A percentile compares a stretch with the other conserved stretches of the same genome.
Evolutionary conservation across 2,329 filamentous ascomycete genomes (phyloP).

Genomic region (Aspergillus intermedius): DNA sequence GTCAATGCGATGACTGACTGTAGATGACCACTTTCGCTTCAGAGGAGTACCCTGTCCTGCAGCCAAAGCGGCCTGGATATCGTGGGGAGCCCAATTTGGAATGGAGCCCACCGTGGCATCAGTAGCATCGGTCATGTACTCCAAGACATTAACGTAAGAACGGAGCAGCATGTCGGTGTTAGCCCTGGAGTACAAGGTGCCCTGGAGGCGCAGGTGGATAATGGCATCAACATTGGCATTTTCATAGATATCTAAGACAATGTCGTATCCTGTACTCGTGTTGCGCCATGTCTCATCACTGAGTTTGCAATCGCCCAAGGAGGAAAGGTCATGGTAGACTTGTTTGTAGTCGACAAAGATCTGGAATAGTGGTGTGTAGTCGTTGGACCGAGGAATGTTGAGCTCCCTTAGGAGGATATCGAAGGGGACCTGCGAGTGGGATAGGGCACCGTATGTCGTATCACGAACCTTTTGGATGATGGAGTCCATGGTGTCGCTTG

Average conservation of each 20-base stretch:
- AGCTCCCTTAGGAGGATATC: conserved; percentile 44
- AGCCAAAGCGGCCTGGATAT: conserved; percentile 2
- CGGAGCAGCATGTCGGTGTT: not conserved
- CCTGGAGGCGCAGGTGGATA: conserved; percentile 23
- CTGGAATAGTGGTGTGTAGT: conserved; percentile 46
- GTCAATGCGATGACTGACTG: conserved; percentile 32
- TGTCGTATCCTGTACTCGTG: conserved; percentile 26
- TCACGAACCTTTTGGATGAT: conserved; percentile 19
- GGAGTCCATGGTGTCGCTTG: conserved; percentile 23
- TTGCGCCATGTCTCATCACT: conserved; percentile 8
- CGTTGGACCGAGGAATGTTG: conserved; percentile 31
- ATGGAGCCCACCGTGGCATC: not conserved
- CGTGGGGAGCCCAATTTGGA: not conserved
- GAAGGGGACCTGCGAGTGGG: conserved; percentile 44
- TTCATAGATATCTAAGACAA: conserved; percentile 36
- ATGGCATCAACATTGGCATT: conserved; percentile 1
- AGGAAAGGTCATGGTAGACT: conserved; percentile 22
- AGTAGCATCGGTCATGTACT: not conserved
- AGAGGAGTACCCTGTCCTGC: conserved; percentile 9
- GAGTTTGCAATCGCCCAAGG: conserved; percentile 11
- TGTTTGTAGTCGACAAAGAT: conserved; percentile 44
- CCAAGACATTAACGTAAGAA: not conserved
- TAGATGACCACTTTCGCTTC: conserved; percentile 25
- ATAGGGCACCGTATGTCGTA: conserved; percentile 32
- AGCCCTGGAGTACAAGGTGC: conserved; percentile 23